A percentile compares a stretch with the other conserved stretches of the same genome.
Evolutionary conservation across 192 early-diverging fungal species (phyloP).

Genomic region (Gaertneriomyces sp.): DNA sequence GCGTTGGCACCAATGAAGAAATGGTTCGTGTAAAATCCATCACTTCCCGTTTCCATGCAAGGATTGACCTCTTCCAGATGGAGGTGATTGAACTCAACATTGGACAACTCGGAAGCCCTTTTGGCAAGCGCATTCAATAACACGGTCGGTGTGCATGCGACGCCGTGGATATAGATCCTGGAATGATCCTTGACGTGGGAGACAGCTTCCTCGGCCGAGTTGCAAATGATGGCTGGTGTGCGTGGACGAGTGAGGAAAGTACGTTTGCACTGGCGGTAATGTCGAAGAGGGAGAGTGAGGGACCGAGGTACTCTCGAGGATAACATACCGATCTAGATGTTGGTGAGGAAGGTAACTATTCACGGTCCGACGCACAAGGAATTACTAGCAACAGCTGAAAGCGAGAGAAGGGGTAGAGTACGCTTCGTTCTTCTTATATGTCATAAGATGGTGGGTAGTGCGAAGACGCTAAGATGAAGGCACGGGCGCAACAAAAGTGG

Average conservation of each 20-base stretch:
- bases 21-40: constrained; percentile 44
- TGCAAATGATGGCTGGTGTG: background rate
- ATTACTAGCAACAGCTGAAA: too few species aligned
- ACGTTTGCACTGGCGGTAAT: background rate
- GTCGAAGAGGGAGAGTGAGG: too few species aligned
- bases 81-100: constrained; percentile 43
- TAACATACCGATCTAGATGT: too few species aligned
- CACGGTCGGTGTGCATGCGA: constrained; percentile 23
- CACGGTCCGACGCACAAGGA: too few species aligned
- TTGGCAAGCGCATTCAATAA: constrained; percentile 35
- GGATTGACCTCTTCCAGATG: constrained; percentile 45
- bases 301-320: too few species aligned
- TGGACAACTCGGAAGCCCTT: constrained; percentile 23
- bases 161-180: constrained; percentile 46
- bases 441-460: too few species aligned
- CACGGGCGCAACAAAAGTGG: too few species aligned
- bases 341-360: too few species aligned
- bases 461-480: too few species aligned
- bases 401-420: too few species aligned
- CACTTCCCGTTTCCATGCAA: constrained; percentile 13
- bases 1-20: constrained; percentile 44
- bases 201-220: constrained; percentile 40
- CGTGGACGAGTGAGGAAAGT: constrained; percentile 1
- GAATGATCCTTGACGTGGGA: constrained; percentile 25
- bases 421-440: too few species aligned